Evolutionary conservation across 441 rosid species (phyloP), one percentile per base, ranked within the genome.

Genomic region (Bruguiera hainesii): DNA sequence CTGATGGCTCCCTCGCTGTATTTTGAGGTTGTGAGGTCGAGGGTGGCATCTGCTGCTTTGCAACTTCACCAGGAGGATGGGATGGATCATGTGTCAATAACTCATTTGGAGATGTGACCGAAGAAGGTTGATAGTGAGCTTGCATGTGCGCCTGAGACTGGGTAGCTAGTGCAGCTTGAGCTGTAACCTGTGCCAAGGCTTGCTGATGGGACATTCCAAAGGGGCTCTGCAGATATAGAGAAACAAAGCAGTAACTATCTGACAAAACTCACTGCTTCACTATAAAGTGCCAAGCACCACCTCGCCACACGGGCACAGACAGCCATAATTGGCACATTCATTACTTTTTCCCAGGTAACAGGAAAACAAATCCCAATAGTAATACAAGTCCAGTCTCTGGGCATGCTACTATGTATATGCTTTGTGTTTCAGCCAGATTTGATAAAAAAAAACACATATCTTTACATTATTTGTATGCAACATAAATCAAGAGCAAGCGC

Each of bases 151-250:
- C 60, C 19, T 68, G 81, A 66, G 85, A 78, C 58, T 83, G 88
- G 6, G 79, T 79, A 8, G 76, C 74, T 52, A 79, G 46, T 21
- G 75, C 82, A 68, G 89, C 88, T 75, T 83, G 88, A 70, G 85
- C 85, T 15, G 89, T 82, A 39, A 88, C 87, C 65, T 82, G 89
- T 39, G 87, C 88, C 79, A 84, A 77, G 28, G 88, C 94, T 73
- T 88, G 87, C 77, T 84, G 94, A 70, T 88, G 91, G 61, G 94
- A 80, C 75, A 83, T 81, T 65, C 91, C 94, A 68, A 74, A 84
- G 26, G 90, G 82, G 28, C 87, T 83, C 93, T 88, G 81, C 76
- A 76, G 26, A 65, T 61, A 71, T 29, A 63, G 29, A 60, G 20
- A 65, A 68, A 68, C 46, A 68, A 71, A 42, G 73, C 23, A 21